These are phyloP conservation scores for Chlorella vulgaris DNA, from an alignment of 139 green algal genomes.

Conservation along the genomic window DNA sequence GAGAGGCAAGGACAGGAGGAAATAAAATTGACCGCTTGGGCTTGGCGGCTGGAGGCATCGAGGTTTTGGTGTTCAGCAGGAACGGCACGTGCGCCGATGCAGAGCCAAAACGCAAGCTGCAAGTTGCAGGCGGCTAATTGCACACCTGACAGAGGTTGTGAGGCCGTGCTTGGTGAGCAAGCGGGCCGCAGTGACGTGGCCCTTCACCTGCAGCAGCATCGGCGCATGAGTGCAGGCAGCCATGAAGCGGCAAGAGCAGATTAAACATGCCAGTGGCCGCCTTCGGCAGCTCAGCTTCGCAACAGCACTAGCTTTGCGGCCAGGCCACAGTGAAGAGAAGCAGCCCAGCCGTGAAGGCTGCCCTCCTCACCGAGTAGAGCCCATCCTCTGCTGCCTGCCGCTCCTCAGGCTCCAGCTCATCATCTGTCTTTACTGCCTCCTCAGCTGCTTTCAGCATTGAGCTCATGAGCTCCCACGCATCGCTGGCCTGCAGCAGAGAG, in stretches of 20 bases:
- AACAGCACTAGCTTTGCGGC: background rate
- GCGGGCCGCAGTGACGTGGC: constrained; percentile 27
- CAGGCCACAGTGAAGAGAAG: too few relatives aligned
- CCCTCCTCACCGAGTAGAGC: background rate
- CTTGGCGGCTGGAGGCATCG: too few relatives aligned
- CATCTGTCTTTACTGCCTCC: background rate
- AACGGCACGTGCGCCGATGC: too few relatives aligned
- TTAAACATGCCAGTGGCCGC: background rate
- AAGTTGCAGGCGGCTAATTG: too few relatives aligned
- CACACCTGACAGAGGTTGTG: constrained; percentile 4
- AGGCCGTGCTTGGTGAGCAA: constrained; percentile 43
- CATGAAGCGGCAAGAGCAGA: background rate
- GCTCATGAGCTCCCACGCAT: constrained; percentile 24
- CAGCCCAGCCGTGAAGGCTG: background rate
- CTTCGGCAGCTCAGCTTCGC: background rate
- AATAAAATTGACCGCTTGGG: background rate
- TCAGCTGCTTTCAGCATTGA: constrained; percentile 11
- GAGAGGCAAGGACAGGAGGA: background rate
- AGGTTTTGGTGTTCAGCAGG: too few relatives aligned
- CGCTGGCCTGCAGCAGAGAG: constrained; percentile 8
- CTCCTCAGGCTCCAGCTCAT: background rate
- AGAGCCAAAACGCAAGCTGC: too few relatives aligned
- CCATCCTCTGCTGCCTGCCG: background rate
- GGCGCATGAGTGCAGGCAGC: background rate
- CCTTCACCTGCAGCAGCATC: constrained; percentile 2